phyloP scores from a whole-genome alignment of 257 asterid genomes.

The Leptodermis oblonga region DNA sequence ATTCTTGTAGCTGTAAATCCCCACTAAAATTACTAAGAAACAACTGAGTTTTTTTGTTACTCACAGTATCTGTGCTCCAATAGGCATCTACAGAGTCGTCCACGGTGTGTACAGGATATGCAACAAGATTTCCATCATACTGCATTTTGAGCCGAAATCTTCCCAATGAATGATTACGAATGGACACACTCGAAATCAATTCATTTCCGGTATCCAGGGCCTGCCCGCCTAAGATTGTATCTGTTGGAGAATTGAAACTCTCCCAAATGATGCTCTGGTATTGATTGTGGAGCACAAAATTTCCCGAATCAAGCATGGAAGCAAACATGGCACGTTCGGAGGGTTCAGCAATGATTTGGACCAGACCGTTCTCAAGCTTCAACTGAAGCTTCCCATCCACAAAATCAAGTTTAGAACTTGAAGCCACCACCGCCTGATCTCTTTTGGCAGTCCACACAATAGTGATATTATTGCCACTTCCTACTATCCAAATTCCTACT shows the following conservation, averaged over 20 bases:
- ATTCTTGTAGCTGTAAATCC: conserved; percentile 1
- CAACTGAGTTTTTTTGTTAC: background rate
- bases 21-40: conserved; percentile 11
- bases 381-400: conserved; percentile 18
- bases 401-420: conserved; percentile 12
- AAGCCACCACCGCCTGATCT: conserved; percentile 16
- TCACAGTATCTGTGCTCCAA: conserved; percentile 1
- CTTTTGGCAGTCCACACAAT: conserved; percentile 24
- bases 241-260: conserved; percentile 16
- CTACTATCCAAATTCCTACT: conserved; percentile 26
- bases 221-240: conserved; percentile 29
- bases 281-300: conserved; percentile 19
- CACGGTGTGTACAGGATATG: conserved; percentile 15
- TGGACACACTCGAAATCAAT: conserved; percentile 19
- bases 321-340: conserved; percentile 12
- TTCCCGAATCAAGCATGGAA: conserved; percentile 23
- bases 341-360: background rate
- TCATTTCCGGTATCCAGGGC: background rate
- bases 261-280: conserved; percentile 10
- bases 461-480: conserved; percentile 10
- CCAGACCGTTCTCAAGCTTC: conserved; percentile 1
- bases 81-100: conserved; percentile 10
- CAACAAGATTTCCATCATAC: conserved; percentile 24
- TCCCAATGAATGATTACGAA: conserved; percentile 12
- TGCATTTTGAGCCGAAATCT: conserved; percentile 26